Percentiles rank a stretch among this genome's conserved stretches.
Conservation (phyloP, 257 asterid species). For the Gynochthodes officinalis region DNA sequence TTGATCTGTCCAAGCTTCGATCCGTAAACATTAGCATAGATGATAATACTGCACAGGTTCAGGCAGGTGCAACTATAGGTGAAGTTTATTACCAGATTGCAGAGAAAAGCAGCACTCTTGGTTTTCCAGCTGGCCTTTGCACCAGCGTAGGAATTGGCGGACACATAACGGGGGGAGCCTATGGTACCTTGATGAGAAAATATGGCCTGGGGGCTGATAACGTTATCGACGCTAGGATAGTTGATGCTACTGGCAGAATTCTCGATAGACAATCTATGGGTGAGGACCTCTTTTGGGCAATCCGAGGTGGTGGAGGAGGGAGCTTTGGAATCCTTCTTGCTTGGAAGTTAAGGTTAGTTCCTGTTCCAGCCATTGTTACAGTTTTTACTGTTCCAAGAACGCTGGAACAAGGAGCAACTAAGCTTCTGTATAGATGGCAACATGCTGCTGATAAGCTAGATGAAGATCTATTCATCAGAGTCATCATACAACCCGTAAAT, state of each 20-base stretch:
- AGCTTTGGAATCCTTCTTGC: constrained; percentile 12
- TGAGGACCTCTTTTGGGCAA: constrained; percentile 14
- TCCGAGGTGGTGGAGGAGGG: constrained; percentile 13
- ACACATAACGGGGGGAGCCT: constrained; percentile 8
- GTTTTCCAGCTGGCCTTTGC: constrained; percentile 2
- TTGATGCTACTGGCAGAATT: not conserved
- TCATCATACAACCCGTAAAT: not conserved
- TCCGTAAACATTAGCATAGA: not conserved
- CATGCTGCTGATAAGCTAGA: constrained; percentile 8
- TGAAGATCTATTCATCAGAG: constrained; percentile 14
- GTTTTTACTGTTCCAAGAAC: constrained; percentile 10
- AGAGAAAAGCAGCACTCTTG: not conserved
- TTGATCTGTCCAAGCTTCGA: constrained; percentile 3
- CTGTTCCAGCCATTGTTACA: constrained; percentile 5
- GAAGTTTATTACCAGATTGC: constrained; percentile 6
- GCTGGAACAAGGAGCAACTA: constrained; percentile 7
- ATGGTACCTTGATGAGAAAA: constrained; percentile 5
- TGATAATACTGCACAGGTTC: not conserved
- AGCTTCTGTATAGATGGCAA: constrained; percentile 11
- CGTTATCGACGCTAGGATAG: not conserved
- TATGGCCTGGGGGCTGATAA: not conserved
- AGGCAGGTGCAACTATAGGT: constrained; percentile 4
- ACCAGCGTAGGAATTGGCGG: constrained; percentile 4
- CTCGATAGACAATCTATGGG: constrained; percentile 4
- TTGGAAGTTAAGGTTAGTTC: constrained; percentile 5